Evolutionary conservation across 2,329 filamentous ascomycete genomes (phyloP), one percentile per base, ranked within the genome.

Genomic region (Fusarium sp.): DNA sequence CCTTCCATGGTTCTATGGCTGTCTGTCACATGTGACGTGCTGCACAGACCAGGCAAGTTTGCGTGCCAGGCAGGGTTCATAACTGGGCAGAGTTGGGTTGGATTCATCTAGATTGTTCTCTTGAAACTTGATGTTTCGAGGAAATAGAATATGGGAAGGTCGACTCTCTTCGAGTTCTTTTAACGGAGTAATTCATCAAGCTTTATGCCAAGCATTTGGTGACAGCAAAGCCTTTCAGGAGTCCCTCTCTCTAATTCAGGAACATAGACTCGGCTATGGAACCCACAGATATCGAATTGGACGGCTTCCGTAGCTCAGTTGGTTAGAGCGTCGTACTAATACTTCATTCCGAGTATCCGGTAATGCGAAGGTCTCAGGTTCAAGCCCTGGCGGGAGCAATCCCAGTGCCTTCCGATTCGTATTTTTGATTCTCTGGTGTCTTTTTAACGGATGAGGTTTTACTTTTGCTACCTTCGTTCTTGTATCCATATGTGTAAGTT

Each of bases 11-110:
- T 71, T 73, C 62, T 46, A 72, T 58, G 65, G 55, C 52, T 22
- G 57, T 53, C 70, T 52, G 57, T 71, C 70, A 73, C 70, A 72
- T 72, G 65, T 68, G 62, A 73, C 62, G 70, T 72, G 38, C 54
- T 71, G 42, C 68, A 71, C 68, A 71, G 65, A 44, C 58, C 50
- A 53, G 31, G 36, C 50, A 70, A 61, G 38, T 39, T 61, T 35
- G 38, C 42, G 18, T 36, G 13, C 35, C 44, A 60, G 20, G 22
- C 63, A 66, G 53, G 54, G 54, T 62, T 53, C 54, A 55, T 39
- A 46, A 65, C 64, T 65, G 45, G 58, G 68, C 22, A 15, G 25
- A n/a, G 20, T 47, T 36, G 33, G 27, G 42, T 38, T 59, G 41
- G 45, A 45, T 50, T 62, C 17, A 27, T 57, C 55, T 54, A 57